Evolutionary conservation across 2,329 filamentous ascomycete species (phyloP), one percentile per base, ranked within the genome.

Genomic region (Immersiporthe knoxdaviesiana): DNA sequence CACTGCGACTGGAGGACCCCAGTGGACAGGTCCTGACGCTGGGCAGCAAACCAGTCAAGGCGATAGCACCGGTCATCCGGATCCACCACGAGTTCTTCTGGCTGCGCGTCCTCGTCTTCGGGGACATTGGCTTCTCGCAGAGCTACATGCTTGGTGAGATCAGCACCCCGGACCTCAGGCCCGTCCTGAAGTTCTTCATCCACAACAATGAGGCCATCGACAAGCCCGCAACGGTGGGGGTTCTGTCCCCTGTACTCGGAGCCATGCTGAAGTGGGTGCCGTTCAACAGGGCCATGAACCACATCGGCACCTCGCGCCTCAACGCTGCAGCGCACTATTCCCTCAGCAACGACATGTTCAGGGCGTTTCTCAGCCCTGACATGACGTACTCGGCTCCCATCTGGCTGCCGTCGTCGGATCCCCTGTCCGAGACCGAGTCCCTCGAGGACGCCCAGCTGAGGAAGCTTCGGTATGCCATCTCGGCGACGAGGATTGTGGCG

Each of bases 341-440:
- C 0, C 62, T 58, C 47, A 66, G 70, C 70, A 70, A 70, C 41
- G 65, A 71, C 32, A 66, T 71, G 58, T 70, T 71, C 52, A 54
- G 47, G 21, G 60, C 65, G 1, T 68, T 71, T 8, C 70, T 71
- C 50, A 71, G 70, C 63, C 68, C 68, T 2, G 70, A 71, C 65
- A 66, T 71, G 68, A 71, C 70, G 7, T 71, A 71, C 24, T 71
- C 70, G 1, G 70, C 70, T 10, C 70, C 70, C 14, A 67, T 70
- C 7, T 71, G 70, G 70, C 65, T 71, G 62, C 65, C 65, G 21
- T 27, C 37, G 11, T 66, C 65, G 8, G 59, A 71, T 41, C 63
- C 65, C 18, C 37, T 47, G 16, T 61, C 68, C 10, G 21, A 47
- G 27, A 12, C 24, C 27, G 70, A 71, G 62, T 63, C 70, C 3